phyloP scores from a whole-genome alignment of 176 grass and related monocot species.

The Raddia guianensis region DNA sequence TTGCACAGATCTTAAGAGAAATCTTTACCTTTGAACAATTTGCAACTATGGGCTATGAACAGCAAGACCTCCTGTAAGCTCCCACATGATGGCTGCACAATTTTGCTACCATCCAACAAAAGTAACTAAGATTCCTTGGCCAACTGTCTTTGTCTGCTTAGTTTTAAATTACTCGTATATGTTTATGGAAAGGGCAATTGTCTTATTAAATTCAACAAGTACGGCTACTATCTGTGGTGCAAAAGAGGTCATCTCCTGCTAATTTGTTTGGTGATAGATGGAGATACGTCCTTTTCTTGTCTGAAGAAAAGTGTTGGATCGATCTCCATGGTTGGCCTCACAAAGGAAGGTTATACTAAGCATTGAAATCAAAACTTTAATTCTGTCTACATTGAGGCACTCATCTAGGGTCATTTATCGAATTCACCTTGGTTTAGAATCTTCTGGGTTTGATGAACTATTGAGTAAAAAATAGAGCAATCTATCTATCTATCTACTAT shows the following conservation, averaged over 20 bases:
- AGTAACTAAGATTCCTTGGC: conserved; percentile 39
- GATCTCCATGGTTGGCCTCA: conserved; percentile 1
- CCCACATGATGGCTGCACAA: conserved; percentile 8
- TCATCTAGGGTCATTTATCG: not conserved
- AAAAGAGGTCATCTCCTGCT: conserved; percentile 33
- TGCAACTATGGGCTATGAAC: not conserved
- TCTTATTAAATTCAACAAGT: conserved; percentile 43
- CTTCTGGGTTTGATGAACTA: not conserved
- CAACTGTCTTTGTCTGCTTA: conserved; percentile 49
- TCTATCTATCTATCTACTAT: too few relatives aligned
- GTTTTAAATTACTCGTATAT: conserved; percentile 34
- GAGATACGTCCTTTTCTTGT: conserved; percentile 18
- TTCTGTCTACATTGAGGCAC: not conserved
- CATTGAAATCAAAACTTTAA: conserved; percentile 10
- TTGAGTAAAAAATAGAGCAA: conserved; percentile 23
- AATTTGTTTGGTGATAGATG: conserved; percentile 21
- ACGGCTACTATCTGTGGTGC: conserved; percentile 37
- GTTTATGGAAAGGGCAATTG: conserved; percentile 34
- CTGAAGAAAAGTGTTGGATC: conserved; percentile 17
- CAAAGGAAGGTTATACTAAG: conserved; percentile 9
- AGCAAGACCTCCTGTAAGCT: conserved; percentile 27
- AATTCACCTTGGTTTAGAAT: conserved; percentile 12
- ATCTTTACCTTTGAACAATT: not conserved
- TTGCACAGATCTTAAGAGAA: conserved; percentile 42
- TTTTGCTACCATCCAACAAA: conserved; percentile 38